These are phyloP conservation scores for Kalanchoe fedtschenkoi DNA, from an alignment of 164 flowering plant species.

Conservation along the genomic window DNA sequence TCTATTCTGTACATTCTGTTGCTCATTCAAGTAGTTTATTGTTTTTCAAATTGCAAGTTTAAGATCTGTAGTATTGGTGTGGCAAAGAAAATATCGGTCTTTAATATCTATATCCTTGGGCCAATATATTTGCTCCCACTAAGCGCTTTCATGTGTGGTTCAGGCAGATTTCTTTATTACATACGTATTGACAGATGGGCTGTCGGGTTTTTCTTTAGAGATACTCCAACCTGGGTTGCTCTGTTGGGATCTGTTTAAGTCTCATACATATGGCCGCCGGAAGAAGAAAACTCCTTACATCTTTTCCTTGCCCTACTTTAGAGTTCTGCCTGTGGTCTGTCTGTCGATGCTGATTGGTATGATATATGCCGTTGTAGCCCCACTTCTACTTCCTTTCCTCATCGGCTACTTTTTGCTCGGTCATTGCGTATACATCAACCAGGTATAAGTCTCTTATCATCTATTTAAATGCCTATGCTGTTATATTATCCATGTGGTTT, in stretches of 20 bases:
- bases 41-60: neutral
- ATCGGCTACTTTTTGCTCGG: slow-evolving; percentile 71
- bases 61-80: neutral
- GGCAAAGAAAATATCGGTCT: neutral
- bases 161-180: slow-evolving; percentile 93
- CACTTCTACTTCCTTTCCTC: slow-evolving; percentile 80
- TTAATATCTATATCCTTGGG: neutral
- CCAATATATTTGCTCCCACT: neutral
- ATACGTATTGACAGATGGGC: slow-evolving; percentile 69
- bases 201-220: slow-evolving; percentile 80
- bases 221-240: slow-evolving; percentile 70
- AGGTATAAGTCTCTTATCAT: slow-evolving; percentile 32
- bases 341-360: slow-evolving; percentile 66
- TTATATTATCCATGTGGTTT: neutral
- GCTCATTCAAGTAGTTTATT: neutral
- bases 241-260: slow-evolving; percentile 39
- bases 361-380: slow-evolving; percentile 71
- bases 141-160: slow-evolving; percentile 9
- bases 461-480: neutral
- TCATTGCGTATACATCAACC: slow-evolving; percentile 64
- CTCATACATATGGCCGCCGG: slow-evolving; percentile 33
- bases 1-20: neutral
- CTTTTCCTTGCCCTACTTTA: slow-evolving; percentile 55
- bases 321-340: slow-evolving; percentile 57
- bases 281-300: slow-evolving; percentile 49